Percentiles rank a stretch among this genome's conserved stretches.
Evolutionary conservation across 1,284 basidiomycete species (phyloP).

Genomic region (Malassezia caprae): DNA sequence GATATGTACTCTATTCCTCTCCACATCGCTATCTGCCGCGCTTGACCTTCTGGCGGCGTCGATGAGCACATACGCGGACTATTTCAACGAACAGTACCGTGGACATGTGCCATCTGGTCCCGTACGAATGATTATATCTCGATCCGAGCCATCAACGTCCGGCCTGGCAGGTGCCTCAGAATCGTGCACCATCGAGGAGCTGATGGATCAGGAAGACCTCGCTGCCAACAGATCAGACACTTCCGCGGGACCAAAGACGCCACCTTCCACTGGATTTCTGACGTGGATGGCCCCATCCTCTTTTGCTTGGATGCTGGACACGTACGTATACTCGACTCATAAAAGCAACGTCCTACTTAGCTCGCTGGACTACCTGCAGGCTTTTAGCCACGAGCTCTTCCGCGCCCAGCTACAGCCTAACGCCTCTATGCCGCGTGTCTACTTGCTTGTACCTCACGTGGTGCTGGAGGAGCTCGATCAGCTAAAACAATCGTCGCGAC

Average conservation of each 20-base stretch:
- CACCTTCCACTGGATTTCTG: background rate
- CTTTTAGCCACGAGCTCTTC: background rate
- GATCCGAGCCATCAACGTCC: background rate
- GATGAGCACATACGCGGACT: constrained; percentile 19
- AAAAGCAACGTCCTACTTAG: constrained; percentile 9
- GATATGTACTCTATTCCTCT: background rate
- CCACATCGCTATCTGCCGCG: background rate
- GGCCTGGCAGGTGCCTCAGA: background rate
- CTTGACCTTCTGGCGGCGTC: background rate
- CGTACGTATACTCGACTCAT: constrained; percentile 3
- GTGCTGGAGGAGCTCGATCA: constrained; percentile 16
- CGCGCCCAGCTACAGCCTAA: background rate
- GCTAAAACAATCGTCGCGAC: constrained; percentile 2
- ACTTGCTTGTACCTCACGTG: constrained; percentile 9
- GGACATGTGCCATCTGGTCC: constrained; percentile 10
- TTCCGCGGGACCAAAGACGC: background rate
- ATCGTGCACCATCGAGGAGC: constrained; percentile 4
- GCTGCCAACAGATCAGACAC: background rate
- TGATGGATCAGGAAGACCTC: constrained; percentile 12
- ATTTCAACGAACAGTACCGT: constrained; percentile 13
- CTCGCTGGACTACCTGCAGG: background rate
- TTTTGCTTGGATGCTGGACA: constrained; percentile 12
- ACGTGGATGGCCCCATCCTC: background rate
- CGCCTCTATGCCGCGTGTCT: background rate
- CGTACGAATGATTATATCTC: constrained; percentile 9